phyloP scores from a whole-genome alignment of 225 moss, liverwort and hornwort species.

The Marchantia polymorpha region DNA sequence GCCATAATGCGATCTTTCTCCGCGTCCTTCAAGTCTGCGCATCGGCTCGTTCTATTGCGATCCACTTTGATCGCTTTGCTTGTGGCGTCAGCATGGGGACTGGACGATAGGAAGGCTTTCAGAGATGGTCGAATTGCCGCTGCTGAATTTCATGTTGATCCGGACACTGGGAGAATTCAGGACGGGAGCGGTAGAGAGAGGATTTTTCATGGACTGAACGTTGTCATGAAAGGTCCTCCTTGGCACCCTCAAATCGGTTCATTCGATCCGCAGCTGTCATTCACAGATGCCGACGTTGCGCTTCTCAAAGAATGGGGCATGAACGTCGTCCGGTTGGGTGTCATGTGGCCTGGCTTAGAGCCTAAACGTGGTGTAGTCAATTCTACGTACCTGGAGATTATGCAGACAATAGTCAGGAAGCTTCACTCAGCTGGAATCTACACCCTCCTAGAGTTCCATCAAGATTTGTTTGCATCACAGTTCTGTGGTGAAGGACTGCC shows the following conservation, averaged over 20 bases:
- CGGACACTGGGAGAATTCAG: constrained; percentile 52
- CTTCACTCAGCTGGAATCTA: constrained; percentile 68
- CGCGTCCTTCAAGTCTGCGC: background rate
- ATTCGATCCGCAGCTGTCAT: constrained; percentile 62
- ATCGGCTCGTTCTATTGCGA: constrained; percentile 1
- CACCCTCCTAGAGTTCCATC: constrained; percentile 76
- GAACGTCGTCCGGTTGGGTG: constrained; percentile 71
- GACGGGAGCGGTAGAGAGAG: constrained; percentile 64
- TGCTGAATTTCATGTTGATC: constrained; percentile 51
- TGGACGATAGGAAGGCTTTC: background rate
- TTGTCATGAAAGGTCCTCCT: constrained; percentile 74
- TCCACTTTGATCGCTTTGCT: background rate
- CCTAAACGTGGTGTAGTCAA: constrained; percentile 57
- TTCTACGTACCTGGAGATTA: constrained; percentile 57
- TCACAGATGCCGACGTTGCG: constrained; percentile 61
- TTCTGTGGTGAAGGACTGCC: constrained; percentile 85
- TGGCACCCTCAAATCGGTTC: constrained; percentile 64
- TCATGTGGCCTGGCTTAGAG: constrained; percentile 93
- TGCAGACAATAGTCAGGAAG: constrained; percentile 57
- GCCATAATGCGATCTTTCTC: constrained; percentile 4
- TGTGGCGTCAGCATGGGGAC: background rate
- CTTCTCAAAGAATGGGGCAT: constrained; percentile 65
- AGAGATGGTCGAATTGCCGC: constrained; percentile 3
- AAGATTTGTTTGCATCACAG: constrained; percentile 64
- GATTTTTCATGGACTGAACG: constrained; percentile 88